Conservation (phyloP, 139 green algal genomes). For the Asterochloris erici region DNA sequence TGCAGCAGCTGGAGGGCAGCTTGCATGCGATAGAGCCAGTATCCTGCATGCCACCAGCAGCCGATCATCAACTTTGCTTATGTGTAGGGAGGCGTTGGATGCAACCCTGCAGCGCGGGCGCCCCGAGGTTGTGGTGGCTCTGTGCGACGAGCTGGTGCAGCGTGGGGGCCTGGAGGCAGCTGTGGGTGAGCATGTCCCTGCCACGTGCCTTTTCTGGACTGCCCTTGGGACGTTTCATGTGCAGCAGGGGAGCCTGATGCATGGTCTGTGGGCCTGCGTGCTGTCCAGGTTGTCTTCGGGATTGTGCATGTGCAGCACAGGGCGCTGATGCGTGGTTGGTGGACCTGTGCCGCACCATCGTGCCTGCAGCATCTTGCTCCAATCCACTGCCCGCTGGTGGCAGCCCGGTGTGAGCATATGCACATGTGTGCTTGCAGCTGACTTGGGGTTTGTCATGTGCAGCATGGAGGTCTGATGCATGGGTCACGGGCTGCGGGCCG, state of each 20-base stretch:
- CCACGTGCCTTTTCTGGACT: not conserved
- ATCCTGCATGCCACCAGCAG: too few species aligned
- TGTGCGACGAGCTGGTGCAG: slow-evolving; percentile 79
- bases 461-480: too few species aligned
- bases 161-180: slow-evolving; percentile 60
- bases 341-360: too few species aligned
- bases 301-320: not conserved
- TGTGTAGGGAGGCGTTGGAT: slow-evolving; percentile 75
- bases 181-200: slow-evolving; percentile 29
- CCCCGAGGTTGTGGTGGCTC: slow-evolving; percentile 67
- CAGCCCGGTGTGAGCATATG: too few species aligned
- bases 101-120: slow-evolving; percentile 57
- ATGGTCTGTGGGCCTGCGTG: not conserved
- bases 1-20: too few species aligned
- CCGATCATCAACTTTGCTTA: slow-evolving; percentile 11
- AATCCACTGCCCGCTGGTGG: too few species aligned
- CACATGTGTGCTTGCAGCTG: too few species aligned
- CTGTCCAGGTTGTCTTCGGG: not conserved
- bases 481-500: too few species aligned
- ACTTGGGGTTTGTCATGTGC: too few species aligned
- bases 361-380: too few species aligned
- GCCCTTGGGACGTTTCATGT: not conserved
- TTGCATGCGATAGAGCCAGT: too few species aligned
- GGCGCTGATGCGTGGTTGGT: too few species aligned
- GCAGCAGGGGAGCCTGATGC: not conserved